Conservation (phyloP, 2,329 filamentous ascomycete species). For the Stagonosporopsis chrysanthemi region DNA sequence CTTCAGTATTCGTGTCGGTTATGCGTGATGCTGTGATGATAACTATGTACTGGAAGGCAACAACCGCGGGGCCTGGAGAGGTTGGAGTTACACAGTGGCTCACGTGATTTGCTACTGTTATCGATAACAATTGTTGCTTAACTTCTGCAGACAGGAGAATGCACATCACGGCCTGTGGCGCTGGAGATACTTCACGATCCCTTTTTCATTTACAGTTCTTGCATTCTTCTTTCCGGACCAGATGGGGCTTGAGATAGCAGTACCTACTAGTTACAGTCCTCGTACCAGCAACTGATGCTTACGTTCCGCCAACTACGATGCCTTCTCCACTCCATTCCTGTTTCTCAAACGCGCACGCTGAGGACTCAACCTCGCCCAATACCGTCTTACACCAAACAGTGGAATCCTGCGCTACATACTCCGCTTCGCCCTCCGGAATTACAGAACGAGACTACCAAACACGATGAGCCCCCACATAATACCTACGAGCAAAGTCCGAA, state of each 20-base stretch:
- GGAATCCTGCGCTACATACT: slow-evolving; percentile 38
- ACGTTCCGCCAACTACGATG: slow-evolving; percentile 31
- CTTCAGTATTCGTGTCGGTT: neutral
- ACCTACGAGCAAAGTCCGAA: slow-evolving; percentile 2
- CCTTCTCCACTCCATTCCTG: slow-evolving; percentile 27
- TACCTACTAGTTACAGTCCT: neutral
- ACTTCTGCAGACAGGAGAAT: neutral
- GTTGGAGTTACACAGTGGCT: neutral
- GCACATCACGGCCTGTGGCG: slow-evolving; percentile 4
- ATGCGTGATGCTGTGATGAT: neutral
- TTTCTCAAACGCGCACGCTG: slow-evolving; percentile 30
- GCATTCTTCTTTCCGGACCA: neutral
- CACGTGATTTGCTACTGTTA: slow-evolving; percentile 7
- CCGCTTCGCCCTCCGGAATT: neutral
- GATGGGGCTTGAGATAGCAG: slow-evolving; percentile 1
- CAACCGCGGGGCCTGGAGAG: too few species aligned
- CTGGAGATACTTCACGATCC: neutral
- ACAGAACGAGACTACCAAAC: slow-evolving; percentile 3
- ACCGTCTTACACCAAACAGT: slow-evolving; percentile 32
- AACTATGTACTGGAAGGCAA: neutral
- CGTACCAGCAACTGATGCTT: slow-evolving; percentile 31
- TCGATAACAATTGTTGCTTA: slow-evolving; percentile 5
- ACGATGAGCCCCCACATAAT: neutral
- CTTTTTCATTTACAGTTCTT: neutral
- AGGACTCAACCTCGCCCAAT: slow-evolving; percentile 35